Conservation (phyloP, 371 early-diverging fungal species). For the Coemansia sp. region DNA sequence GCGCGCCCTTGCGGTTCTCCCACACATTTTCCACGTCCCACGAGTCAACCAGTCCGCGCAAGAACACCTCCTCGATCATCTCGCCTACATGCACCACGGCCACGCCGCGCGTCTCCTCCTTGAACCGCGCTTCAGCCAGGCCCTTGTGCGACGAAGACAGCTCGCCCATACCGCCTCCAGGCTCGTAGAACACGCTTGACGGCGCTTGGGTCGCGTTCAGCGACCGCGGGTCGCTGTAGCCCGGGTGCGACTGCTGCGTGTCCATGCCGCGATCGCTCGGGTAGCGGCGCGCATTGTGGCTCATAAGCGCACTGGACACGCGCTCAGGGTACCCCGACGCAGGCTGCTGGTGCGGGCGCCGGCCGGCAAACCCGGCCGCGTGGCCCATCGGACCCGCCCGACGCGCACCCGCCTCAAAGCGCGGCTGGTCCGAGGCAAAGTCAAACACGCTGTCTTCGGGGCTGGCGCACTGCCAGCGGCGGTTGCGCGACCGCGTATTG, state of each 20-base stretch:
- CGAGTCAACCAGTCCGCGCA: constrained; percentile 49
- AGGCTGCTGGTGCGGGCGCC: neutral
- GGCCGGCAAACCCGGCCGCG: neutral
- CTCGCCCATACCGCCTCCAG: constrained; percentile 19
- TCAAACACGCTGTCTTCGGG: constrained; percentile 47
- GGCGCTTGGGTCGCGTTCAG: constrained; percentile 48
- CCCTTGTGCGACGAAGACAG: constrained; percentile 36
- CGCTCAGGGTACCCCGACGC: constrained; percentile 29
- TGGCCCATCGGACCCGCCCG: constrained; percentile 10
- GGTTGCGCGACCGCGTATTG: constrained; percentile 42
- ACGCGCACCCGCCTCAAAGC: constrained; percentile 19
- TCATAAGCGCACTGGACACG: constrained; percentile 27
- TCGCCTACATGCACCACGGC: constrained; percentile 52
- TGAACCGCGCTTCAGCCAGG: constrained; percentile 41
- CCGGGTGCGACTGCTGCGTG: constrained; percentile 13
- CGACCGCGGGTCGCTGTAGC: constrained; percentile 36
- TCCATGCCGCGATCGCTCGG: constrained; percentile 1
- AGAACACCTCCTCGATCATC: constrained; percentile 52
- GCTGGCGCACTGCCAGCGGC: constrained; percentile 27
- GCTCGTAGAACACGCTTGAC: constrained; percentile 48
- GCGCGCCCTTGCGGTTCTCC: constrained; percentile 50
- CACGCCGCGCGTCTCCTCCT: constrained; percentile 52
- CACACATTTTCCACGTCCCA: constrained; percentile 56
- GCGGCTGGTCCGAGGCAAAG: constrained; percentile 18
- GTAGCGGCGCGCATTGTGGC: neutral